Evolutionary conservation across 768 basidiomycete genomes (phyloP).

Genomic region (Podaxis sp.): DNA sequence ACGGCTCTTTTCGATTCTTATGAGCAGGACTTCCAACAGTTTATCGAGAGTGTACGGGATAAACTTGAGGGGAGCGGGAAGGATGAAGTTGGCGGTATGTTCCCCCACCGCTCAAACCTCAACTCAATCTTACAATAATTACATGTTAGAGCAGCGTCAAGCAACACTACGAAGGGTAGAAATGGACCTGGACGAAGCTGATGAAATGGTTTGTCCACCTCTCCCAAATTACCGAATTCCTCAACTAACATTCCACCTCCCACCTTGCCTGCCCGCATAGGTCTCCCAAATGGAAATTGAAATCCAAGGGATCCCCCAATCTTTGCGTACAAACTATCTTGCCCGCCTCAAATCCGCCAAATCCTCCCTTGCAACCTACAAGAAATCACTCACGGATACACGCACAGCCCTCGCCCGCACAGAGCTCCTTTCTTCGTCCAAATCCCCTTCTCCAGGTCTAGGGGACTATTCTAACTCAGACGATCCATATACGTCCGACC

Average conservation of each 20-base stretch:
- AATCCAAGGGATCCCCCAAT: constrained; percentile 90
- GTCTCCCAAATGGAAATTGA: constrained; percentile 99
- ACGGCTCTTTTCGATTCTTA: constrained; percentile 89
- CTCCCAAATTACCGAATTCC: neutral
- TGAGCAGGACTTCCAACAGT: constrained; percentile 87
- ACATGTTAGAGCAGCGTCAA: constrained; percentile 71
- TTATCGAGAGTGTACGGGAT: constrained; percentile 69
- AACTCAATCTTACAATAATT: neutral
- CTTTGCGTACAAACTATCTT: constrained; percentile 76
- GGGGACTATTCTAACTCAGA: constrained; percentile 55
- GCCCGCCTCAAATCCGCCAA: constrained; percentile 75
- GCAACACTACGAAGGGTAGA: constrained; percentile 79
- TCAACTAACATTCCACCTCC: constrained; percentile 4
- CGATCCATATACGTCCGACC: constrained; percentile 79
- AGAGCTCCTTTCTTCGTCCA: constrained; percentile 68
- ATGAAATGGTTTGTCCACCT: constrained; percentile 76
- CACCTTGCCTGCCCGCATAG: constrained; percentile 38
- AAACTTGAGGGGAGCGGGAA: constrained; percentile 70
- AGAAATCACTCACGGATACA: constrained; percentile 77
- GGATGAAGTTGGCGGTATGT: constrained; percentile 68
- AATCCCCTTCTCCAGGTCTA: constrained; percentile 22
- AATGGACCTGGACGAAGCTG: constrained; percentile 97
- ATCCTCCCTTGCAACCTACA: constrained; percentile 70
- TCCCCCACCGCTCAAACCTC: constrained; percentile 1
- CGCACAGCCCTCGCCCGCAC: constrained; percentile 68